phyloP scores from a whole-genome alignment of 2,329 filamentous ascomycete genomes.

The Hymenoscyphus scutula region DNA sequence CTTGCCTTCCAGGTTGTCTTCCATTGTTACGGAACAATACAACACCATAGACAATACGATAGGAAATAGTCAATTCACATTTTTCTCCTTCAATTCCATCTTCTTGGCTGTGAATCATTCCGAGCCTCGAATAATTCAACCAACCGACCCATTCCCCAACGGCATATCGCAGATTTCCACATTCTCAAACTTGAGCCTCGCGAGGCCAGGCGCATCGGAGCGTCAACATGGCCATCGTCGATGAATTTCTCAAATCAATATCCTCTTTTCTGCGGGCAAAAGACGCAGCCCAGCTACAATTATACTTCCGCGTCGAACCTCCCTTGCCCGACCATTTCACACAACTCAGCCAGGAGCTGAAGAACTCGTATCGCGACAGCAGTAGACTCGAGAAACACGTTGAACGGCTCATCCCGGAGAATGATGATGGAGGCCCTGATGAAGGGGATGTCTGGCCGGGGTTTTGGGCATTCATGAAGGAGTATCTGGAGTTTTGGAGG shows the following conservation, averaged over 20 bases:
- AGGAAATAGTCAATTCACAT: neutral
- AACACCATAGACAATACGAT: neutral
- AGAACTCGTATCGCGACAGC: constrained; percentile 48
- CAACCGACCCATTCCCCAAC: too few species aligned
- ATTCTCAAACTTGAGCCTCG: neutral
- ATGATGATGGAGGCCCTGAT: constrained; percentile 62
- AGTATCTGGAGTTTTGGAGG: constrained; percentile 78
- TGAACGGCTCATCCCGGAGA: constrained; percentile 61
- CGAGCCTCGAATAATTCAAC: neutral
- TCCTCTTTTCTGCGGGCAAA: constrained; percentile 58
- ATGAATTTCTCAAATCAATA: constrained; percentile 67
- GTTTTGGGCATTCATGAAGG: constrained; percentile 75
- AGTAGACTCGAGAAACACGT: constrained; percentile 62
- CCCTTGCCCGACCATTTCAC: constrained; percentile 65
- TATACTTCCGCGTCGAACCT: constrained; percentile 74
- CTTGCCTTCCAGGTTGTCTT: too few species aligned
- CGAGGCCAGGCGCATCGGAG: neutral
- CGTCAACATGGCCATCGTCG: constrained; percentile 56
- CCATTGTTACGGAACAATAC: too few species aligned
- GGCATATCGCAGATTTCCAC: neutral
- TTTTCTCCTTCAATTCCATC: neutral
- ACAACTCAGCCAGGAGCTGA: constrained; percentile 66
- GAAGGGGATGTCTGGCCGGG: constrained; percentile 69
- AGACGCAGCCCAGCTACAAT: constrained; percentile 63
- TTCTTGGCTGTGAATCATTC: neutral